Conservation (phyloP, 2,329 filamentous ascomycete species). For the Lachnellula willkommii region DNA sequence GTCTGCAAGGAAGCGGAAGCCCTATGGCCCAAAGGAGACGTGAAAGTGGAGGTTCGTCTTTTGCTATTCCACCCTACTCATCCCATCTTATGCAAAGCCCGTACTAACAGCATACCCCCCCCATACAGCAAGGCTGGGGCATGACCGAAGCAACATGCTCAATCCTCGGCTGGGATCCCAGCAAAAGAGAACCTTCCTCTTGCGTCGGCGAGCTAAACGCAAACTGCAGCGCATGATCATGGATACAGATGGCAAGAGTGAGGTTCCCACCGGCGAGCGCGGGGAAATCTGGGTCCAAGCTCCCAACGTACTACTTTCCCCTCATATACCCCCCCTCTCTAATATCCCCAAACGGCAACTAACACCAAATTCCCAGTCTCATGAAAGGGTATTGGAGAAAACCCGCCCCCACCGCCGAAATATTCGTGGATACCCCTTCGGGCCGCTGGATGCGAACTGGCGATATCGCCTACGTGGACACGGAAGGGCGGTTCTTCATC, state of each 20-base stretch:
- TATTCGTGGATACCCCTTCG: slow-evolving; percentile 61
- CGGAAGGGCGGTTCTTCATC: slow-evolving; percentile 76
- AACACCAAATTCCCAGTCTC: slow-evolving; percentile 32
- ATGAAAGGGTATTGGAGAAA: slow-evolving; percentile 57
- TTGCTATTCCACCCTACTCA: no score
- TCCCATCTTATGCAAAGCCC: background rate
- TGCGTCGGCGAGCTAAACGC: slow-evolving; percentile 63
- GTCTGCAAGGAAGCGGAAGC: slow-evolving; percentile 65
- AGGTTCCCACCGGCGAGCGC: slow-evolving; percentile 45
- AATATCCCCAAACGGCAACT: background rate
- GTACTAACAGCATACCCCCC: slow-evolving; percentile 2
- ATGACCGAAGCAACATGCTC: slow-evolving; percentile 82
- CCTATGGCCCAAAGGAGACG: slow-evolving; percentile 64
- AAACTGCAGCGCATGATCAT: slow-evolving; percentile 68
- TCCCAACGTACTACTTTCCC: slow-evolving; percentile 37
- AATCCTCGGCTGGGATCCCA: slow-evolving; percentile 58
- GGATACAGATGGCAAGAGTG: slow-evolving; percentile 24
- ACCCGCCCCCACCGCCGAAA: slow-evolving; percentile 53
- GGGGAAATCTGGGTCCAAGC: slow-evolving; percentile 66
- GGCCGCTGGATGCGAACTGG: slow-evolving; percentile 62
- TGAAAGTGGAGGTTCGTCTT: slow-evolving; percentile 49
- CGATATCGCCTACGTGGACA: slow-evolving; percentile 58
- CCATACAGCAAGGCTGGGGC: slow-evolving; percentile 68
- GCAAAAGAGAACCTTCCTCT: slow-evolving; percentile 36
- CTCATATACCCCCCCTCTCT: background rate